Evolutionary conservation across 805 yeast species (phyloP), one percentile per base, ranked within the genome.

Genomic region (Ogataea trehaloabstinens): DNA sequence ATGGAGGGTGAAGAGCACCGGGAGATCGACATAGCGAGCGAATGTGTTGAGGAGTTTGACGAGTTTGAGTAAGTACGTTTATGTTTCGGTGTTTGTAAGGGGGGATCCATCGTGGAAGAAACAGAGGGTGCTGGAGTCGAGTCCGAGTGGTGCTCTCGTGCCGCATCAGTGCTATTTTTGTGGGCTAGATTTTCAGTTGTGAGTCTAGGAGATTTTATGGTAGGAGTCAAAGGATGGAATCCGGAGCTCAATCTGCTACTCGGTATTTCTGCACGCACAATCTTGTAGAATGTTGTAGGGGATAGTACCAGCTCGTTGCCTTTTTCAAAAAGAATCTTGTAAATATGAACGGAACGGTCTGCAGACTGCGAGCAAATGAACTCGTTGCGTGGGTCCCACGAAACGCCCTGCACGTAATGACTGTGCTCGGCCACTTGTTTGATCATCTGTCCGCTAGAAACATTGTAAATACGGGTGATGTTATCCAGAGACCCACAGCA

Each of bases 401-500:
- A 71, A 4, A 93, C 91, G 3, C 99, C 99, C 62, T 93, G 99
- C 3, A 93, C 95, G 52, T 87, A 91, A 60, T 90, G 96, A 33
- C 69, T 68, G 61, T 93, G 98, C 41, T 85, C 87, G 5, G 77
- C 76, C 43, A 82, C 68, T 48, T 78, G 82, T 19, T 68, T 60
- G 0, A 83, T 66, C 48, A 79, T 74, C 21, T 67, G 65, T 0
- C 91, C 93, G 2, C 71, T 71, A 1, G 58, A 53, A 4, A 74
- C 76, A 45, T 74, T 73, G 52, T 80, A 87, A 0, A 91, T 71
- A 33, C 95, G 68, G 8, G 89, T 76, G 6, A 79, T 70, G 52
- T 88, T 87, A 62, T 93, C 98, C 87, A 91, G 88, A 12, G 95
- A 82, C 1, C 96, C 98, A 5, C 93, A 78, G n/a, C 85, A 78